Evolutionary conservation across 176 grass and related monocot genomes (phyloP), one percentile per base, ranked within the genome.

Genomic region (Aegilops longissima): DNA sequence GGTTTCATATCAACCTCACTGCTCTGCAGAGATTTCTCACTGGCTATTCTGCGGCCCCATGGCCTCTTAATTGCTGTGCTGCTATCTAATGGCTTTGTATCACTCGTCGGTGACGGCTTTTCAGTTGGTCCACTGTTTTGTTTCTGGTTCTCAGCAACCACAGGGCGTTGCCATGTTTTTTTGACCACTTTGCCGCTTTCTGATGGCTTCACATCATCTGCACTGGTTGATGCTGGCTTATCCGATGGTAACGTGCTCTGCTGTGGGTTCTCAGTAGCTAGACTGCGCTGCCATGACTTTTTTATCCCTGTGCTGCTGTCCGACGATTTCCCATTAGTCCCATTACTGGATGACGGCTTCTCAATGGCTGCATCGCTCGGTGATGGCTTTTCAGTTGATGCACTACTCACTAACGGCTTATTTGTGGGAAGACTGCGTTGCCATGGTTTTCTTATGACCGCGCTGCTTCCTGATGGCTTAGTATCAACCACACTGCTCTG

Each of bases 121-220:
- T 73, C 80, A 83, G 39, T 56, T 64, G 40, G 6, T 33, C 80
- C 73, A 79, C 64, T 91, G 33, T 42, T 91, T 54, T 85, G 86
- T 52, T 42, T 76, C 70, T 84, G 86, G 62, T 76, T 85, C 77
- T 85, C 90, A 81, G 86, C 72, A 73, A 56, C 64, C 54, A 59
- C 72, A 70, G 16, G 8, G 40, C 20, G 82, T 82, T 91, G 85
- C 90, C 90, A 91, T 82, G 90, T 40, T 70, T 78, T 91, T 77
- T 85, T 82, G 0, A 36, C 20, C 64, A 76, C 64, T 78, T 82
- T 77, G 78, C 82, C 56, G 21, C 33, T 82, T 85, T 85, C 90
- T 85, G 72, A 82, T 85, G 82, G 66, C 42, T 88, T 91, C 56
- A 31, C 39, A 72, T 82, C 78, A 82, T 82, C 86, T 71, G 38